phyloP scores from a whole-genome alignment of 2,329 filamentous ascomycete genomes.

The Alternaria sp. region DNA sequence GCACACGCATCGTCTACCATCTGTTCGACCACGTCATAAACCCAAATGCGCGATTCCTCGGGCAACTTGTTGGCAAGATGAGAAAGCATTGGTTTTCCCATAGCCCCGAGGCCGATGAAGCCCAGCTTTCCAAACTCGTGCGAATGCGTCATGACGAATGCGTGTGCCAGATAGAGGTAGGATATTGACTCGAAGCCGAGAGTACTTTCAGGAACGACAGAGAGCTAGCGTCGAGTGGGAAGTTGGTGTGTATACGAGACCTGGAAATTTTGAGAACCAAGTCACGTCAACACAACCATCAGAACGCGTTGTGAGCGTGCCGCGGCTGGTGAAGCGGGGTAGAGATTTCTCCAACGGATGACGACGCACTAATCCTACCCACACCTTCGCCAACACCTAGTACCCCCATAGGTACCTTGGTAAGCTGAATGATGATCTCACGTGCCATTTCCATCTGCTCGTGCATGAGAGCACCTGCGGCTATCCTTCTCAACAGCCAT shows the following conservation, averaged over 20 bases:
- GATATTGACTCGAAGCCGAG: background rate
- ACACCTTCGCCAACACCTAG: background rate
- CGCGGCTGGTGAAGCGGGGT: slow-evolving; percentile 15
- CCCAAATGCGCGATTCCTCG: slow-evolving; percentile 52
- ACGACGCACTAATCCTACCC: background rate
- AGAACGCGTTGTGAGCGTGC: background rate
- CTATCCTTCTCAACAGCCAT: background rate
- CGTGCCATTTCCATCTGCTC: background rate
- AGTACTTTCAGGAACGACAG: background rate
- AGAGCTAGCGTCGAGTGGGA: background rate
- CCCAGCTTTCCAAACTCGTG: slow-evolving; percentile 46
- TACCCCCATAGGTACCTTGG: background rate
- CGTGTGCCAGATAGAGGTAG: background rate
- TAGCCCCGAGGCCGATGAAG: slow-evolving; percentile 63
- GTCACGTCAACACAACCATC: background rate
- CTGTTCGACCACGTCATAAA: slow-evolving; percentile 57
- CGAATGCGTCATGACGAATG: slow-evolving; percentile 27
- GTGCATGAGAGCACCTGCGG: background rate
- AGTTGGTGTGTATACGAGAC: background rate
- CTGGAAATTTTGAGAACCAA: background rate
- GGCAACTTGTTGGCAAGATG: slow-evolving; percentile 59
- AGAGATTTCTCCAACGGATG: slow-evolving; percentile 10
- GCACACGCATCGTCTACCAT: slow-evolving; percentile 53
- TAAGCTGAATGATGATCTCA: background rate
- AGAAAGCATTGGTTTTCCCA: slow-evolving; percentile 61